Evolutionary conservation across 768 basidiomycete genomes (phyloP).

Genomic region (Russula sp.): DNA sequence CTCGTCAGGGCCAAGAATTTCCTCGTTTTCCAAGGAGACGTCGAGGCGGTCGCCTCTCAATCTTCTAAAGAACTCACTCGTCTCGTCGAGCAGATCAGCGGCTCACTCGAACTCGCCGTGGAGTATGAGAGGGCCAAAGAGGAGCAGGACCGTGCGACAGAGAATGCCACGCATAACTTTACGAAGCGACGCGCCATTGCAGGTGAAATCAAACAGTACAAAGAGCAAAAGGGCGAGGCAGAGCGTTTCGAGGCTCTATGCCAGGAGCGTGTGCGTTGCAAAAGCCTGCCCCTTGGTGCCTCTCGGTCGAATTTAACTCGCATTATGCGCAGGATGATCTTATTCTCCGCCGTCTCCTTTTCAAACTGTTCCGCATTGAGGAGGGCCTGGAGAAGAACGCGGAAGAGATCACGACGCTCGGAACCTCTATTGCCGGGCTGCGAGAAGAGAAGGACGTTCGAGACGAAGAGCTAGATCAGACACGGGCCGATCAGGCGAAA

Average conservation of each 20-base stretch:
- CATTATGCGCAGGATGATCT: constrained; percentile 56
- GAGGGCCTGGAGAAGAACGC: constrained; percentile 69
- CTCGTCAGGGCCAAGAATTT: constrained; percentile 99
- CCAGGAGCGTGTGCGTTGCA: constrained; percentile 56
- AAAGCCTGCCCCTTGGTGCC: neutral
- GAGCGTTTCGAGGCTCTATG: constrained; percentile 76
- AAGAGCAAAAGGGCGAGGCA: constrained; percentile 92
- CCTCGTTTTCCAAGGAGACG: constrained; percentile 98
- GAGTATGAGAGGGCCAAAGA: constrained; percentile 89
- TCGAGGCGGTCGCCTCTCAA: constrained; percentile 95
- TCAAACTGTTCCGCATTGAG: constrained; percentile 87
- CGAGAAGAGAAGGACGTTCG: constrained; percentile 62
- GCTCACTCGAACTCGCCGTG: constrained; percentile 79
- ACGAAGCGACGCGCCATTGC: constrained; percentile 89
- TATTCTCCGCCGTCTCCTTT: constrained; percentile 74
- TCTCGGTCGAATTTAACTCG: neutral
- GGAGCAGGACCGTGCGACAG: constrained; percentile 83
- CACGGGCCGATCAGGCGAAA: constrained; percentile 74
- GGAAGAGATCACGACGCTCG: constrained; percentile 61
- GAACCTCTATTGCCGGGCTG: constrained; percentile 59
- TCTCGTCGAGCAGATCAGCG: constrained; percentile 93
- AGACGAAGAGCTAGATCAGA: constrained; percentile 64
- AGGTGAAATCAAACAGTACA: constrained; percentile 94
- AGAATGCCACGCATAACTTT: constrained; percentile 92
- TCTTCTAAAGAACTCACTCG: constrained; percentile 82